phyloP scores from a whole-genome alignment of 139 green algal species.

The Chlorella sp. region DNA sequence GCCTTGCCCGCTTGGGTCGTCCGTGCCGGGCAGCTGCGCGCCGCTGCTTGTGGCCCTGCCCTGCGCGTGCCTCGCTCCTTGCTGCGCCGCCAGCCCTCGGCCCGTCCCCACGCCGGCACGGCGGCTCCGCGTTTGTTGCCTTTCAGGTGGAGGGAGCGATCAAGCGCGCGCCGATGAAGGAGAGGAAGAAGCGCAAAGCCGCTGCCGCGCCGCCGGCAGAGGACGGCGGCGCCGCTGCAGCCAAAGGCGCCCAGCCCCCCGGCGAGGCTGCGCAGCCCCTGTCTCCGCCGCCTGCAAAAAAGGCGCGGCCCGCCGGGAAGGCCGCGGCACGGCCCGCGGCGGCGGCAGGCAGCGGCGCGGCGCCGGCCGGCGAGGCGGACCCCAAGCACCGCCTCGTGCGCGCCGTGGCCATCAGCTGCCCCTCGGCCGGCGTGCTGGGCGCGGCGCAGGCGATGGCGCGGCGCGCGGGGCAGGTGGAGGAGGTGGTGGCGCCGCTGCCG shows the following conservation, averaged over 20 bases:
- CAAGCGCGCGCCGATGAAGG: constrained; percentile 65
- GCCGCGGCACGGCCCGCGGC: too few relatives aligned
- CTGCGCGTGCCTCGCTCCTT: too few relatives aligned
- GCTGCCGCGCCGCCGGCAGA: neutral
- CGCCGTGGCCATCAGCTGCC: constrained; percentile 75
- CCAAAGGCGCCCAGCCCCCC: neutral
- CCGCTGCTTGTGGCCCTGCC: too few relatives aligned
- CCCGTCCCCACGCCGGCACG: too few relatives aligned
- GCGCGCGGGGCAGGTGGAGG: constrained; percentile 55
- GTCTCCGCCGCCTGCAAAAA: constrained; percentile 23
- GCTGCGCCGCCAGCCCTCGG: too few relatives aligned
- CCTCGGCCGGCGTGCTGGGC: constrained; percentile 38
- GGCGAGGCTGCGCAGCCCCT: neutral
- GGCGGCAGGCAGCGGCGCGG: too few relatives aligned
- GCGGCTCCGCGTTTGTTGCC: too few relatives aligned
- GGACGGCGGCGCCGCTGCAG: neutral
- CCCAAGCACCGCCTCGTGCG: constrained; percentile 73
- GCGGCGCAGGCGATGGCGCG: constrained; percentile 48
- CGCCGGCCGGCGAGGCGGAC: neutral
- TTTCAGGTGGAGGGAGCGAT: constrained; percentile 73
- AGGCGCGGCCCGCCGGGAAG: neutral
- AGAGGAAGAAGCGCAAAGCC: constrained; percentile 63
- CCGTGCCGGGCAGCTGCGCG: too few relatives aligned
- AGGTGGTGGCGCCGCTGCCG: constrained; percentile 56
- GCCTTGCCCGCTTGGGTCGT: too few relatives aligned